These are phyloP conservation scores for Pyrenophora graminea DNA, from an alignment of 2,329 filamentous ascomycete species.

Conservation along the genomic window DNA sequence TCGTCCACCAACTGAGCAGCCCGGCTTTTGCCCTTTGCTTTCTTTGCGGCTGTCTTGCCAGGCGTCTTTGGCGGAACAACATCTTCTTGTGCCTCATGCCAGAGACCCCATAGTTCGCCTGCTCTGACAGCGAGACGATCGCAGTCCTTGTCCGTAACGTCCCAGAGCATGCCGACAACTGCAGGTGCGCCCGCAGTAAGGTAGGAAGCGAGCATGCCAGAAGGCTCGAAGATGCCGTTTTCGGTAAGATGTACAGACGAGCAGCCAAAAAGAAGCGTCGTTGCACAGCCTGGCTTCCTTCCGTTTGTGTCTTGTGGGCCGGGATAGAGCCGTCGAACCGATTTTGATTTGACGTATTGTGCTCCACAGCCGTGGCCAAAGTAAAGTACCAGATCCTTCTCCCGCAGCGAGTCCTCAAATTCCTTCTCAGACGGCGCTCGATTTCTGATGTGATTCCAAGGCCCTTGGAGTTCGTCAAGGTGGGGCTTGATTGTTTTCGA, in stretches of 20 bases:
- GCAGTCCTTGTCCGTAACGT: constrained; percentile 96
- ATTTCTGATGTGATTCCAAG: constrained; percentile 71
- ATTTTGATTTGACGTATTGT: constrained; percentile 87
- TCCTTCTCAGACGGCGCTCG: constrained; percentile 75
- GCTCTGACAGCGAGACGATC: constrained; percentile 82
- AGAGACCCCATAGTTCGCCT: constrained; percentile 86
- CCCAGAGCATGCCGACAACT: constrained; percentile 92
- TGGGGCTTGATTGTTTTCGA: constrained; percentile 72
- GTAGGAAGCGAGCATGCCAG: constrained; percentile 88
- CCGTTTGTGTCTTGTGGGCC: constrained; percentile 43
- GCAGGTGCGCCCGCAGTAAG: constrained; percentile 80
- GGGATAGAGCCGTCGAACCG: constrained; percentile 72
- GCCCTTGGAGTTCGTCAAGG: constrained; percentile 56
- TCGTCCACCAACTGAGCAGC: constrained; percentile 31
- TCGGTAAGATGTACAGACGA: constrained; percentile 81
- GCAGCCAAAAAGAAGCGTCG: constrained; percentile 91
- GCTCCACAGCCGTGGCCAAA: constrained; percentile 95
- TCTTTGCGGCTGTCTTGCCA: constrained; percentile 30
- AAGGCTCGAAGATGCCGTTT: constrained; percentile 80
- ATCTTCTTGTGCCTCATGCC: constrained; percentile 51
- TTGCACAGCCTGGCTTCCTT: constrained; percentile 63
- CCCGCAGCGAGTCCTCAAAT: constrained; percentile 69
- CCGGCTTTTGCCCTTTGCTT: constrained; percentile 37
- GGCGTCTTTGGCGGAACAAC: constrained; percentile 27
- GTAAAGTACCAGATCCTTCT: constrained; percentile 79